Conservation (phyloP, 2,329 filamentous ascomycete species). For the Aspergillus thermomutatus region DNA sequence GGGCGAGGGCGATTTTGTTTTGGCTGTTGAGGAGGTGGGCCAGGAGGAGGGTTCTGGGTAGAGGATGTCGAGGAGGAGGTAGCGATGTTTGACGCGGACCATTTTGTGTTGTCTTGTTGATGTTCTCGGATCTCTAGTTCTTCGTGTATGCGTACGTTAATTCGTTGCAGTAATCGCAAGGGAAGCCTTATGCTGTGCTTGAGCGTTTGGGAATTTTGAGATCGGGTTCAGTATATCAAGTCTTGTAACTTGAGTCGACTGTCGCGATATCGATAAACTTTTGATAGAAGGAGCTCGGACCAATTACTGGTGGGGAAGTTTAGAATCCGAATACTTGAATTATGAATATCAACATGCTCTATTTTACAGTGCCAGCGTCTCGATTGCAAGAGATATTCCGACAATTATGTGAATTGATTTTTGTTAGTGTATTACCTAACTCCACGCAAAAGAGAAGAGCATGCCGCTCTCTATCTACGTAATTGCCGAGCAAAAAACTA, state of each 20-base stretch:
- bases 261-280: background rate
- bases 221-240: background rate
- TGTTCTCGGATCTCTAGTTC: background rate
- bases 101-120: conserved; percentile 49
- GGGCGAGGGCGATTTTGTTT: conserved; percentile 29
- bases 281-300: background rate
- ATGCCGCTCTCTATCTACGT: background rate
- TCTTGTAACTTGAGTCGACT: background rate
- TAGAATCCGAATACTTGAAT: too few species aligned
- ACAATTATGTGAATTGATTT: background rate
- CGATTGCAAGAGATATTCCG: background rate
- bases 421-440: background rate
- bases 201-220: background rate
- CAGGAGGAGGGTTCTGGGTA: conserved; percentile 61
- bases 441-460: too few species aligned
- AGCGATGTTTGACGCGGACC: conserved; percentile 95
- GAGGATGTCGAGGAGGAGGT: conserved; percentile 89
- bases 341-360: background rate
- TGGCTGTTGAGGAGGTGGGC: conserved; percentile 32
- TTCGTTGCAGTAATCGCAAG: background rate
- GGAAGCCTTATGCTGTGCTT: background rate
- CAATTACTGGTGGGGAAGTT: background rate
- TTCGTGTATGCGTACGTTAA: background rate
- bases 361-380: too few species aligned
- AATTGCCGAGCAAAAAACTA: background rate